Base-by-base conservation (phyloP, 306 rosid species). In the cucumber (Cucumis sativus) region DNA sequence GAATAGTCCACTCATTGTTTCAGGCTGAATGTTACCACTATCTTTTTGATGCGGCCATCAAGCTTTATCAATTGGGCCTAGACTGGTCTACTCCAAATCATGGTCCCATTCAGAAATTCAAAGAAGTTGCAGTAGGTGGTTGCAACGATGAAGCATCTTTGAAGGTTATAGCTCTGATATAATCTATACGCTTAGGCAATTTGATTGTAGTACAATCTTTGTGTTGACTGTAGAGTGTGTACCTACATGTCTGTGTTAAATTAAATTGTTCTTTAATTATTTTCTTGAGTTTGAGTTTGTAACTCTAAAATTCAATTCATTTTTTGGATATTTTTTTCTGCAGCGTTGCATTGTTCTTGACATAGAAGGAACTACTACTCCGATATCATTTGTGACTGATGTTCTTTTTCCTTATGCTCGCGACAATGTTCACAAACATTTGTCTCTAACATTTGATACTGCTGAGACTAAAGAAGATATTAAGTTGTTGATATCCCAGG, bases 351-450 rank as follows among this genome's bases (percentile, higher is more conserved):
- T 95, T 92, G 91, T 95, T 87, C 99, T 95, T 74, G 99, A 95
- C 89, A 92, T 95, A 72, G 99, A 95, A 80, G 99, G 99, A 79
- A 95, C 99, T 77, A 95, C 99, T 66, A 92, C 97, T 75, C 99
- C 99, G 20, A 95, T 95, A 84, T 92, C 99, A 40, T 95, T 95
- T 85, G 99, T 95, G 63, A 72, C 96, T 18, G 99, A 92, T 79
- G 92, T 92, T 86, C 99, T 95, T 78, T 95, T 95, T 82, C 99
- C 97, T 21, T 95, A 90, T 83, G 99, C 99, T 60, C 89, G 92
- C 56, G 83, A 88, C 78, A 92, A 92, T 86, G 97, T 92, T 79
- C 88, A 83, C 64, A 95, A 87, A 83, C 97, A 95, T 82, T 90
- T 95, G 73, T 90, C 89, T 67, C 87, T 85, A 33, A 92, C 97